Conservation (phyloP, 1,139 yeast species). For the Groenewaldozyma auringiensis region DNA sequence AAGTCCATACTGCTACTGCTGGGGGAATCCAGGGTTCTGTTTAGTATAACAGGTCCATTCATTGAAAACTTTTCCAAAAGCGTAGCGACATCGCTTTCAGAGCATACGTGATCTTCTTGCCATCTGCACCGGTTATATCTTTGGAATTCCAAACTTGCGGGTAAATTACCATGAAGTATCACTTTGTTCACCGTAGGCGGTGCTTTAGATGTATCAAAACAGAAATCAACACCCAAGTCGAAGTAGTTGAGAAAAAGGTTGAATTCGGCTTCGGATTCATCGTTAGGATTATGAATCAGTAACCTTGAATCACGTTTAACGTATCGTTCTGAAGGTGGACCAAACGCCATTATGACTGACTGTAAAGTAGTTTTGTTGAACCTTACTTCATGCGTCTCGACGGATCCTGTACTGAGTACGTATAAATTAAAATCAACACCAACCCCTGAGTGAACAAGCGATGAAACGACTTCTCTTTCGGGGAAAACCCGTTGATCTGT, state of each 20-base stretch:
- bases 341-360: conserved; percentile 26
- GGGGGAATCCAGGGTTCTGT: conserved; percentile 24
- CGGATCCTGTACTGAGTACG: not conserved
- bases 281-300: conserved; percentile 23
- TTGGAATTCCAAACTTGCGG: conserved; percentile 27
- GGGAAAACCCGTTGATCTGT: not conserved
- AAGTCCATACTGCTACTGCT: conserved; percentile 24
- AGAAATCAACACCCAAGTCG: conserved; percentile 26
- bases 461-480: not conserved
- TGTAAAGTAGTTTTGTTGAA: conserved; percentile 23
- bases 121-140: conserved; percentile 29
- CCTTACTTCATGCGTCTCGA: conserved; percentile 10
- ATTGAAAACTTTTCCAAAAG: conserved; percentile 10
- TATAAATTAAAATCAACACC: not conserved
- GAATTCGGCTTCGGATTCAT: conserved; percentile 14
- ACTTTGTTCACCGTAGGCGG: conserved; percentile 25
- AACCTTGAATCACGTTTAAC: conserved; percentile 26
- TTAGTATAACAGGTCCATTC: conserved; percentile 22
- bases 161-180: conserved; percentile 29
- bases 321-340: conserved; percentile 29
- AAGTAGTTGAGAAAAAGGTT: conserved; percentile 26
- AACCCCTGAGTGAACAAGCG: not conserved
- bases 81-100: conserved; percentile 16
- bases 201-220: conserved; percentile 22
- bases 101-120: conserved; percentile 14